phyloP scores from a whole-genome alignment of 768 basidiomycete genomes.

The Russula lepida region DNA sequence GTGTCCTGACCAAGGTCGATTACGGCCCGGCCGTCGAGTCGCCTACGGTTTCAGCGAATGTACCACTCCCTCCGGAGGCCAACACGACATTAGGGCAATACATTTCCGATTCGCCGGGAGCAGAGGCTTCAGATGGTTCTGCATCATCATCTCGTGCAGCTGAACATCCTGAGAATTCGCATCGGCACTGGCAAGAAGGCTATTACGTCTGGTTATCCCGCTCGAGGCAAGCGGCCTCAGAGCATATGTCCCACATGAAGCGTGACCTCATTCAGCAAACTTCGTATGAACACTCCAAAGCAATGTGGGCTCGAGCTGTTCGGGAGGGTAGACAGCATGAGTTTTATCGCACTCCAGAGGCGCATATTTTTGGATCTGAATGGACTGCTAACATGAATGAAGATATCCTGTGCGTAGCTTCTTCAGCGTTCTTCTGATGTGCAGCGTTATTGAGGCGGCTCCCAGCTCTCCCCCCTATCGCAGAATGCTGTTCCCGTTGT shows the following conservation, averaged over 20 bases:
- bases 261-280: constrained; percentile 46
- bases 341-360: constrained; percentile 12
- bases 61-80: constrained; percentile 17
- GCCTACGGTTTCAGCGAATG: constrained; percentile 10
- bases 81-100: constrained; percentile 21
- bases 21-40: constrained; percentile 13
- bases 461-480: constrained; percentile 20
- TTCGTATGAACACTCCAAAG: constrained; percentile 32
- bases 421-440: neutral
- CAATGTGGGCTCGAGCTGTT: constrained; percentile 44
- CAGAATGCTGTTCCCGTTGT: constrained; percentile 50
- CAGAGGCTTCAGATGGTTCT: constrained; percentile 1
- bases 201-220: constrained; percentile 66
- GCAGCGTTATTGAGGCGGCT: neutral
- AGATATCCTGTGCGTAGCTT: constrained; percentile 17
- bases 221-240: constrained; percentile 42
- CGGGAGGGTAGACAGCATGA: constrained; percentile 34
- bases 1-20: constrained; percentile 19
- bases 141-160: constrained; percentile 4
- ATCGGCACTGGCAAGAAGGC: constrained; percentile 63
- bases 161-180: constrained; percentile 27
- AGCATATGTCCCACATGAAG: constrained; percentile 54
- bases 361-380: constrained; percentile 12
- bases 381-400: constrained; percentile 17
- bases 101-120: constrained; percentile 26